A percentile compares a stretch with the other conserved stretches of the same genome.
Evolutionary conservation across 2,329 filamentous ascomycete genomes (phyloP).

Genomic region (Pseudopyrenochaeta lycopersici): DNA sequence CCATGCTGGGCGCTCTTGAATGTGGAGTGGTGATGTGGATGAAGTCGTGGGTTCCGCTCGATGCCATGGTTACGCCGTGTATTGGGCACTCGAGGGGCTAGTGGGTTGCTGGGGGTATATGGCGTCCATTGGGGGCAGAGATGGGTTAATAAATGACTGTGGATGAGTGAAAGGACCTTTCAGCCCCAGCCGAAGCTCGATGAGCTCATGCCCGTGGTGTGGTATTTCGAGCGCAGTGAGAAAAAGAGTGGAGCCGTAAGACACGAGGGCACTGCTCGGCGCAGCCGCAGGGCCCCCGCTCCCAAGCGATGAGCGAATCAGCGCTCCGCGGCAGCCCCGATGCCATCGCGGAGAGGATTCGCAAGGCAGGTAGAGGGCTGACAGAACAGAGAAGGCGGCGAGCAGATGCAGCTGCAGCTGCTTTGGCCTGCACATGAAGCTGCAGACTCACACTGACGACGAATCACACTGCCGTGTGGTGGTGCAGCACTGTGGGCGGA

Average conservation of each 20-base stretch:
- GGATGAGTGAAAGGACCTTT: slow-evolving; percentile 22
- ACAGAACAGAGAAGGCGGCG: slow-evolving; percentile 26
- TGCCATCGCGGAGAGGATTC: slow-evolving; percentile 15
- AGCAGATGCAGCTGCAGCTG: slow-evolving; percentile 30
- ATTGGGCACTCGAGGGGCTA: slow-evolving; percentile 25
- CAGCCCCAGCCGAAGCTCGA: slow-evolving; percentile 44
- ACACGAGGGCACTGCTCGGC: slow-evolving; percentile 36
- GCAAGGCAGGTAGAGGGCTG: slow-evolving; percentile 31
- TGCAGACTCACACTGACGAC: slow-evolving; percentile 15
- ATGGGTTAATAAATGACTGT: slow-evolving; percentile 34
- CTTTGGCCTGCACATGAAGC: slow-evolving; percentile 24
- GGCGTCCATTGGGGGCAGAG: slow-evolving; percentile 39
- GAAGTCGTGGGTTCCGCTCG: slow-evolving; percentile 47
- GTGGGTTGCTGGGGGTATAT: slow-evolving; percentile 20
- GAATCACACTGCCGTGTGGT: slow-evolving; percentile 16
- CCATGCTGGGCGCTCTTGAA: slow-evolving; percentile 48
- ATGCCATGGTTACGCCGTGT: slow-evolving; percentile 43
- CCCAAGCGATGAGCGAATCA: slow-evolving; percentile 32
- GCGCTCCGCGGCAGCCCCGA: slow-evolving; percentile 26
- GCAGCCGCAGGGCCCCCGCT: slow-evolving; percentile 42
- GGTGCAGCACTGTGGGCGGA: slow-evolving; percentile 14
- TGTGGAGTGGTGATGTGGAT: slow-evolving; percentile 48
- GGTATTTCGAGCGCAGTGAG: slow-evolving; percentile 46
- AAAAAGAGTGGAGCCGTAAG: slow-evolving; percentile 47
- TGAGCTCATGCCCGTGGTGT: slow-evolving; percentile 27